Evolutionary conservation across 768 basidiomycete species (phyloP).

Genomic region (Suillus subaureus): DNA sequence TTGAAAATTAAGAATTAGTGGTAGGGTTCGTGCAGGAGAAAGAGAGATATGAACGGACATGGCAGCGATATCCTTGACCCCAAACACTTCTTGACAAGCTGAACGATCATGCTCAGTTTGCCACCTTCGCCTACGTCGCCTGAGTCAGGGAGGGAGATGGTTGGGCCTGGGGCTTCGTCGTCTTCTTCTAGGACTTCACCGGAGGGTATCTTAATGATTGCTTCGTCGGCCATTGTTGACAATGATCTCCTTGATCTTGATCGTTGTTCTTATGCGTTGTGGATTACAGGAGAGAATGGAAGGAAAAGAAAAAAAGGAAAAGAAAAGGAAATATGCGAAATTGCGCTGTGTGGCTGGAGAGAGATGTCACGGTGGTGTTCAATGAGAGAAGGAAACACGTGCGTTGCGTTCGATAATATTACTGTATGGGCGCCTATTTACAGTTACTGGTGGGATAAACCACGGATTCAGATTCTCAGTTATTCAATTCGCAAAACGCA

Average conservation of each 20-base stretch:
- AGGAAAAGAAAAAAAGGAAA: constrained; percentile 8
- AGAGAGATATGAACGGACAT: constrained; percentile 57
- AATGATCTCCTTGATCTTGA: background rate
- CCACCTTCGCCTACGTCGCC: constrained; percentile 82
- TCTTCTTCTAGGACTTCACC: constrained; percentile 39
- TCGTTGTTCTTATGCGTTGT: background rate
- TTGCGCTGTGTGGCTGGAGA: background rate
- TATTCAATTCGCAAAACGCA: background rate
- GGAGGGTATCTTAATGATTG: constrained; percentile 13
- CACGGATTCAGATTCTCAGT: background rate
- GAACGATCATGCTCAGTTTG: constrained; percentile 92
- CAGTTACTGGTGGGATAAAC: background rate
- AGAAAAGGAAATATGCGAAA: constrained; percentile 3
- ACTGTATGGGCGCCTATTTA: background rate
- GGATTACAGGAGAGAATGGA: background rate
- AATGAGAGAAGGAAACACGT: constrained; percentile 3
- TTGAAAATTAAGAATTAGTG: constrained; percentile 18
- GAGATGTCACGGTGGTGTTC: background rate
- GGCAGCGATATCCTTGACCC: constrained; percentile 93
- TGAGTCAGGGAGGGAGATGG: constrained; percentile 70
- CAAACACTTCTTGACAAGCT: constrained; percentile 86
- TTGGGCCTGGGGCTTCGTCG: constrained; percentile 54
- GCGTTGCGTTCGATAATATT: background rate
- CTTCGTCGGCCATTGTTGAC: constrained; percentile 23
- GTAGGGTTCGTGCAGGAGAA: constrained; percentile 2